phyloP scores from a whole-genome alignment of 345 rosid species.

The Brassica carinata region DNA sequence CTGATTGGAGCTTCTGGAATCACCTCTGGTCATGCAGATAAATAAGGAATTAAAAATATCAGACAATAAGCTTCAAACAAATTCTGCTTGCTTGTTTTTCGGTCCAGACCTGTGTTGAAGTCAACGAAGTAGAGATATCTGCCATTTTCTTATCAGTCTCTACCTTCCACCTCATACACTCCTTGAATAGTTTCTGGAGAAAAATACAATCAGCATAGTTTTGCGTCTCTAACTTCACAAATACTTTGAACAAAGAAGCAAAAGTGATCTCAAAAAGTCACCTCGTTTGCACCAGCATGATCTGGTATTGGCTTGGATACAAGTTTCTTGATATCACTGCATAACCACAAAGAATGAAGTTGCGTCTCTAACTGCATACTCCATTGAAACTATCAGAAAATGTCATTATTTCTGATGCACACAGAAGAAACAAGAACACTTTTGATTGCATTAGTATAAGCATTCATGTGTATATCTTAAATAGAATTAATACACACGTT shows the following conservation, averaged over 20 bases:
- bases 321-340: slow-evolving; percentile 63
- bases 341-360: slow-evolving; percentile 21
- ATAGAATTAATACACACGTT: too few relatives aligned
- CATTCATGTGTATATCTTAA: too few relatives aligned
- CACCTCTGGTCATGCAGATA: slow-evolving; percentile 53
- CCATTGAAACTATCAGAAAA: neutral
- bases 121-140: slow-evolving; percentile 70
- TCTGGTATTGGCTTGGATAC: slow-evolving; percentile 53
- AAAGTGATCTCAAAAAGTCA: slow-evolving; percentile 33
- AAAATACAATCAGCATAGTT: too few relatives aligned
- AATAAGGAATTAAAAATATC: neutral
- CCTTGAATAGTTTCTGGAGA: slow-evolving; percentile 57
- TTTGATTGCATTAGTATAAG: neutral
- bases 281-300: slow-evolving; percentile 58
- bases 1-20: slow-evolving; percentile 50
- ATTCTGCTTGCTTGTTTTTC: neutral
- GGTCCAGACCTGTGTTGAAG: slow-evolving; percentile 64
- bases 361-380: neutral
- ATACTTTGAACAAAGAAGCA: neutral
- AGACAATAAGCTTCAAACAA: neutral
- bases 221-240: slow-evolving; percentile 13
- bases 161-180: slow-evolving; percentile 55
- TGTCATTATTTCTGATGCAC: neutral
- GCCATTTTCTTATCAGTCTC: slow-evolving; percentile 58
- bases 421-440: slow-evolving; percentile 12